Evolutionary conservation across 2,329 filamentous ascomycete species (phyloP).

Genomic region (Arthrinium puccinioides): DNA sequence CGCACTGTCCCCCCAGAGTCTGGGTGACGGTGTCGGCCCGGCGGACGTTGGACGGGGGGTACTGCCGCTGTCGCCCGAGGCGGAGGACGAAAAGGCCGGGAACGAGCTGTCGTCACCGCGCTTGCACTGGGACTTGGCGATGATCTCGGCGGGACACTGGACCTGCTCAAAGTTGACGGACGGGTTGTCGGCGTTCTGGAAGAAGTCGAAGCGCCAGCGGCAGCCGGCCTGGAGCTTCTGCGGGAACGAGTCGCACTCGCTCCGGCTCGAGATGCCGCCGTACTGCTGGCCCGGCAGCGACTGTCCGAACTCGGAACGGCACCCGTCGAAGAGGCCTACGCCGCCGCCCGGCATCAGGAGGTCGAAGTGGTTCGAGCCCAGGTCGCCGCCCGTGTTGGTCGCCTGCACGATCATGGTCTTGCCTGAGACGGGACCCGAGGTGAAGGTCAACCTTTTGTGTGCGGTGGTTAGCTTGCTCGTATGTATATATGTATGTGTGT

Average conservation of each 20-base stretch:
- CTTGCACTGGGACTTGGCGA: slow-evolving; percentile 32
- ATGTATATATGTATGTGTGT: too few relatives aligned
- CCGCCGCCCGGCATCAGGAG: slow-evolving; percentile 40
- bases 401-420: slow-evolving; percentile 52
- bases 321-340: slow-evolving; percentile 40
- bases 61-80: too few relatives aligned
- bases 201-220: slow-evolving; percentile 47
- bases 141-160: slow-evolving; percentile 36
- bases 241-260: slow-evolving; percentile 37
- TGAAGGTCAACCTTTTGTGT: slow-evolving; percentile 22
- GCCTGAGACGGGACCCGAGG: slow-evolving; percentile 34
- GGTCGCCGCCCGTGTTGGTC: slow-evolving; percentile 48
- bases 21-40: too few relatives aligned
- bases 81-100: slow-evolving; percentile 4
- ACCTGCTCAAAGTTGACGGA: slow-evolving; percentile 37
- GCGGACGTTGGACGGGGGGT: too few relatives aligned
- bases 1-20: too few relatives aligned
- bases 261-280: slow-evolving; percentile 35
- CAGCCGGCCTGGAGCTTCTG: slow-evolving; percentile 35
- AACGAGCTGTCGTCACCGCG: slow-evolving; percentile 13
- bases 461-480: slow-evolving; percentile 1
- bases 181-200: slow-evolving; percentile 40
- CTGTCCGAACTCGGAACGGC: slow-evolving; percentile 31
- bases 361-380: slow-evolving; percentile 45
- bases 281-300: slow-evolving; percentile 33